phyloP scores from a whole-genome alignment of 768 basidiomycete species.

The Exidia glandulosa region DNA sequence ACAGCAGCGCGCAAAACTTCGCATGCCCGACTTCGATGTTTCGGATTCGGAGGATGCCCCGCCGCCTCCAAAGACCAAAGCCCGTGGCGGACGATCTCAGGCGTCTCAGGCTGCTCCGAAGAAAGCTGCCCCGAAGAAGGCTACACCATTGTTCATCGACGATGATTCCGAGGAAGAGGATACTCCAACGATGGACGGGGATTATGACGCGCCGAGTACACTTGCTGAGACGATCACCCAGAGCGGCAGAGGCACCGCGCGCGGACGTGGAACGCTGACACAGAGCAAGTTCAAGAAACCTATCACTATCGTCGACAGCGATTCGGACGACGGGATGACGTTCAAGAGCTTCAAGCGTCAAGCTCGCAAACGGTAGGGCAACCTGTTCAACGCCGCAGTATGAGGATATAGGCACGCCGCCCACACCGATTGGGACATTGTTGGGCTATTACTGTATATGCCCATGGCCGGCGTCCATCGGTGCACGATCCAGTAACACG shows the following conservation, averaged over 20 bases:
- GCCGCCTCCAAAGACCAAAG: not conserved
- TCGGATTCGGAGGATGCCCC: not conserved
- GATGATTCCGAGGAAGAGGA: constrained; percentile 13
- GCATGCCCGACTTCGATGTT: not conserved
- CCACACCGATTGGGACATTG: too few species aligned
- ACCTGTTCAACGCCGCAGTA: too few species aligned
- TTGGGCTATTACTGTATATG: too few species aligned
- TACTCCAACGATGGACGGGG: constrained; percentile 13
- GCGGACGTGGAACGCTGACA: not conserved
- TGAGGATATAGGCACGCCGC: too few species aligned
- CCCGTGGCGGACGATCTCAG: constrained; percentile 12
- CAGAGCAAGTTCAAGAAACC: too few species aligned
- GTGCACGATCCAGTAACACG: too few species aligned
- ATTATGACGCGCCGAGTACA: constrained; percentile 10
- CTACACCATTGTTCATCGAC: constrained; percentile 3
- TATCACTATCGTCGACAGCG: constrained; percentile 42
- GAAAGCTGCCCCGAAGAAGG: not conserved
- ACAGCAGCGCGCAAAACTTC: not conserved
- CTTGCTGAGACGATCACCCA: not conserved
- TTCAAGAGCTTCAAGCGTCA: constrained; percentile 63
- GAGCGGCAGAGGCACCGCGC: not conserved
- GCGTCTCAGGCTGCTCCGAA: not conserved
- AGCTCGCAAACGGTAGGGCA: too few species aligned
- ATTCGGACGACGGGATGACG: constrained; percentile 61
- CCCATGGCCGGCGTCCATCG: too few species aligned